Conservation (phyloP, 306 rosid genomes). For the Rubus idaeus region DNA sequence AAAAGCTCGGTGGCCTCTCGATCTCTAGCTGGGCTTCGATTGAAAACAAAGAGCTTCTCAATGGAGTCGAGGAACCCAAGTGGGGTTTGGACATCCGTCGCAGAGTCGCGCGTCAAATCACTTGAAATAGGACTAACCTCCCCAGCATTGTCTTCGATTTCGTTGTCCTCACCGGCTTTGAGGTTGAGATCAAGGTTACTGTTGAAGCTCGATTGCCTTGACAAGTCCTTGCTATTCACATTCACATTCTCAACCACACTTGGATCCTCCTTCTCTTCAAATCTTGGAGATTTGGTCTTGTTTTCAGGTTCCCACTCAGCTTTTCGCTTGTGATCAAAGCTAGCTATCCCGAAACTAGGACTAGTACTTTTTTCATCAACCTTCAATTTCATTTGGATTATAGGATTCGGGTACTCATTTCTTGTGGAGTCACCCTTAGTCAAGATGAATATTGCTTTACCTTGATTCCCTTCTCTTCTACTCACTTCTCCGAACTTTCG, state of each 20-base stretch:
- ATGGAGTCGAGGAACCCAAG: slow-evolving; percentile 50
- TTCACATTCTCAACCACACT: slow-evolving; percentile 22
- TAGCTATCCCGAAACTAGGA: slow-evolving; percentile 36
- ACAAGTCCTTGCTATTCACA: slow-evolving; percentile 35
- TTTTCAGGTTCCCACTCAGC: slow-evolving; percentile 57
- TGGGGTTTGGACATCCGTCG: slow-evolving; percentile 34
- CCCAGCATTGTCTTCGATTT: slow-evolving; percentile 37
- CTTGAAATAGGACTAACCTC: slow-evolving; percentile 55
- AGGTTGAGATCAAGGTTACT: slow-evolving; percentile 72
- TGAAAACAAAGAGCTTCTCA: slow-evolving; percentile 49
- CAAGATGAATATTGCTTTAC: slow-evolving; percentile 57
- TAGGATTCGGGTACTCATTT: slow-evolving; percentile 38
- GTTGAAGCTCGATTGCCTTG: slow-evolving; percentile 73
- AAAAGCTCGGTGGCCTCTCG: slow-evolving; percentile 52
- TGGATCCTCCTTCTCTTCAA: slow-evolving; percentile 40
- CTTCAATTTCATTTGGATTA: slow-evolving; percentile 58
- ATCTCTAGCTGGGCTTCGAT: slow-evolving; percentile 48
- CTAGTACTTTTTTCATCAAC: slow-evolving; percentile 35
- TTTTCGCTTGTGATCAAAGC: slow-evolving; percentile 60
- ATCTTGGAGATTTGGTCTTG: slow-evolving; percentile 53
- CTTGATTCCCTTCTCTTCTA: slow-evolving; percentile 25
- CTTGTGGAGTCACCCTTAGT: slow-evolving; percentile 42
- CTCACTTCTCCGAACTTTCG: slow-evolving; percentile 51
- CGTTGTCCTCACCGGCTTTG: slow-evolving; percentile 51
- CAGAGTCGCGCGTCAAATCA: slow-evolving; percentile 60